Evolutionary conservation across 2,329 filamentous ascomycete genomes (phyloP).

Genomic region (Paraconiothyrium brasiliense): DNA sequence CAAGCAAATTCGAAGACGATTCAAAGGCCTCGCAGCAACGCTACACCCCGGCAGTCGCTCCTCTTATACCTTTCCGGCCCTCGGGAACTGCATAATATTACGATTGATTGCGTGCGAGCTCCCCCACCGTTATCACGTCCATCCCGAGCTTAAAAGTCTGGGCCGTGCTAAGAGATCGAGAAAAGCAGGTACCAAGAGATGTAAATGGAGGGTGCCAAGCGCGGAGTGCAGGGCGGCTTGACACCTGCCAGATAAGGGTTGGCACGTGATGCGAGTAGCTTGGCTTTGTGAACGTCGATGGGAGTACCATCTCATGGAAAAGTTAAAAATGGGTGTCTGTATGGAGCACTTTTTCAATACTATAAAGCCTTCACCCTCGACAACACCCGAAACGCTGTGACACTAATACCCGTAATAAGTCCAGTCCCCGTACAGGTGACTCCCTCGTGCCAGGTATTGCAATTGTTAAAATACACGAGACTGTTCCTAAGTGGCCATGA

Average conservation of each 20-base stretch:
- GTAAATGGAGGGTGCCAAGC: constrained; percentile 38
- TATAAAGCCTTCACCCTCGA: no score
- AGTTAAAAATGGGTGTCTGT: neutral
- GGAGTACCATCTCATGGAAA: neutral
- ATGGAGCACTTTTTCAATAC: no score
- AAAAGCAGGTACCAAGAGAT: constrained; percentile 45
- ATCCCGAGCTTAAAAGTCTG: constrained; percentile 27
- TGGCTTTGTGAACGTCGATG: constrained; percentile 1
- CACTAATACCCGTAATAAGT: no score
- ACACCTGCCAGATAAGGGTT: constrained; percentile 43
- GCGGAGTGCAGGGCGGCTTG: constrained; percentile 22
- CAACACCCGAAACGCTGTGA: no score
- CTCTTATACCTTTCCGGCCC: constrained; percentile 19
- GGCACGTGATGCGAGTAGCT: constrained; percentile 21
- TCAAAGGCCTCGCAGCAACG: neutral
- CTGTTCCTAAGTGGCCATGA: no score
- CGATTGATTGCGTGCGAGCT: constrained; percentile 24
- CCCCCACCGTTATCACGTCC: constrained; percentile 19
- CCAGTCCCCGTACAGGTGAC: no score
- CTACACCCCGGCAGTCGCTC: constrained; percentile 4
- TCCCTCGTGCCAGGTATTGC: no score
- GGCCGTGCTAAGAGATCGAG: constrained; percentile 33
- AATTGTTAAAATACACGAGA: no score
- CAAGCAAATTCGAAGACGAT: neutral
- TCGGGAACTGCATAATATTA: constrained; percentile 15